Evolutionary conservation across 257 asterid genomes (phyloP).

Genomic region (Ocimum tenuiflorum): DNA sequence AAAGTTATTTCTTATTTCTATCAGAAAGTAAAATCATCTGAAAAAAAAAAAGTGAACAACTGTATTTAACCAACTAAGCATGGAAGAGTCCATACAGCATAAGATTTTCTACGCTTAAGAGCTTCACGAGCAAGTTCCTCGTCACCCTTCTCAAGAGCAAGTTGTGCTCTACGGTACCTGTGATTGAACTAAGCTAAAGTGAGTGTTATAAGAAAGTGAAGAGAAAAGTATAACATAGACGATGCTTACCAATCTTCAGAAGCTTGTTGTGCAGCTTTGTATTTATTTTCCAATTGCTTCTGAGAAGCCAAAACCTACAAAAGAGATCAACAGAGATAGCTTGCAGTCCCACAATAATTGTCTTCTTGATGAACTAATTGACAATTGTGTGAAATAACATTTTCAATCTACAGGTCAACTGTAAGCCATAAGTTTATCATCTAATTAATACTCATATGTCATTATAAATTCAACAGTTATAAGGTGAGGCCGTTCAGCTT

Average conservation of each 20-base stretch:
- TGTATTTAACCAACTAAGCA: background rate
- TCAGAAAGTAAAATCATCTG: background rate
- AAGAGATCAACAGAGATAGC: conserved; percentile 7
- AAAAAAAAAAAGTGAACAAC: background rate
- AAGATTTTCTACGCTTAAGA: conserved; percentile 85
- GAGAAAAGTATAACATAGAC: conserved; percentile 2
- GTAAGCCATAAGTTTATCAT: too few relatives aligned
- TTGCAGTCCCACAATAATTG: background rate
- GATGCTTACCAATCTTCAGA: conserved; percentile 84
- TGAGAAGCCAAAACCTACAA: conserved; percentile 91
- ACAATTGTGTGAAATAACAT: background rate
- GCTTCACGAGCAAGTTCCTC: conserved; percentile 99
- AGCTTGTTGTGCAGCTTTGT: conserved; percentile 80
- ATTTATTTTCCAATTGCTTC: conserved; percentile 86
- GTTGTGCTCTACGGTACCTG: conserved; percentile 96
- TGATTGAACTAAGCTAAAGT: conserved; percentile 25
- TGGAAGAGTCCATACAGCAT: conserved; percentile 49
- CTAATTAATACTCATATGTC: too few relatives aligned
- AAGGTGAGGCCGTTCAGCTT: too few relatives aligned
- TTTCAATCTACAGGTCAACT: background rate
- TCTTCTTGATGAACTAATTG: background rate
- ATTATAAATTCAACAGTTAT: too few relatives aligned
- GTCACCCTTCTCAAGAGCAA: conserved; percentile 90
- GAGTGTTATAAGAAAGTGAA: conserved; percentile 16
- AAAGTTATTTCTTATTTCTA: conserved; percentile 6